These are phyloP conservation scores for Fusarium mundagurra DNA, from an alignment of 2,329 filamentous ascomycete species.

Conservation along the genomic window DNA sequence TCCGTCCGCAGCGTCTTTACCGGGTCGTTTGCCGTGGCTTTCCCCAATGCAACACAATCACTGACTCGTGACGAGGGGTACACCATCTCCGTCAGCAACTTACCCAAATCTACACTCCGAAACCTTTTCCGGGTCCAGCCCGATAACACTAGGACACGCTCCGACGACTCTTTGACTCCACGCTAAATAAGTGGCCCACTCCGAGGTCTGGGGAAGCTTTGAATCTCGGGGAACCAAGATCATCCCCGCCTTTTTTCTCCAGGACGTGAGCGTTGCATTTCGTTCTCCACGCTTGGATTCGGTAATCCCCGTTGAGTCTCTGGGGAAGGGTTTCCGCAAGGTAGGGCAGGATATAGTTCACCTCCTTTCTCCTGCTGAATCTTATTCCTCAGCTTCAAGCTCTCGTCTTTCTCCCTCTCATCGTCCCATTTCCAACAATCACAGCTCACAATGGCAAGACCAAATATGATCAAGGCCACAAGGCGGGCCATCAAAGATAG, in stretches of 20 bases:
- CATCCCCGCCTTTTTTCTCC: slow-evolving; percentile 1
- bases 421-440: too few relatives aligned
- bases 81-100: not conserved
- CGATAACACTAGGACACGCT: slow-evolving; percentile 2
- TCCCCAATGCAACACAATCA: not conserved
- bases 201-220: not conserved
- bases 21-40: accelerated
- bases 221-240: not conserved
- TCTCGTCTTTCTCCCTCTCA: not conserved
- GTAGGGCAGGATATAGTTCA: not conserved
- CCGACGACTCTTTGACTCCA: not conserved
- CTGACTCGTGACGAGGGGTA: not conserved
- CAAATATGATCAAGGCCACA: slow-evolving; percentile 42
- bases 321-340: too few relatives aligned
- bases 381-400: not conserved
- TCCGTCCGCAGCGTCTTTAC: not conserved
- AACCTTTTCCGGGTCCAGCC: not conserved
- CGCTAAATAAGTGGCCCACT: not conserved
- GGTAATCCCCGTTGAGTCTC: not conserved
- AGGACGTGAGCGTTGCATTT: not conserved
- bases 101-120: not conserved
- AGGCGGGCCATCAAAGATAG: slow-evolving; percentile 40
- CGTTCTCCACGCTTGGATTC: not conserved
- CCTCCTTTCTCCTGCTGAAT: not conserved
- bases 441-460: not conserved